Evolutionary conservation across 805 yeast genomes (phyloP).

Genomic region (Lachancea fermentati): DNA sequence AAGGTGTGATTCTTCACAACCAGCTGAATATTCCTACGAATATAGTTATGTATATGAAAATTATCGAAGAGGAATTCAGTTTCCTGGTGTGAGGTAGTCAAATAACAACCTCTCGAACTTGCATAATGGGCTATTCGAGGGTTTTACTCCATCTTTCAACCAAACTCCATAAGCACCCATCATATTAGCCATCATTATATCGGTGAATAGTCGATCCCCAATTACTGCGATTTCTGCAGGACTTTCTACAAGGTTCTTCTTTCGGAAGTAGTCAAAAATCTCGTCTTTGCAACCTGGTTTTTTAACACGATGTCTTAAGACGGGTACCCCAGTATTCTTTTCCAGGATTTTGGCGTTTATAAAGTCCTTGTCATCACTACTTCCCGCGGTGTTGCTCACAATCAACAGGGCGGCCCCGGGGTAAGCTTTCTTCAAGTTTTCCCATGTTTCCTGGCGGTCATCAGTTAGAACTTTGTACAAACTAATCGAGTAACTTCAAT

Average conservation of each 20-base stretch:
- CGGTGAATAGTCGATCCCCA: constrained; percentile 91
- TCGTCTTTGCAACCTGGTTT: constrained; percentile 79
- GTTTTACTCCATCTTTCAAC: constrained; percentile 68
- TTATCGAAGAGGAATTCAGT: no score
- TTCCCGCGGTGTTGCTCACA: constrained; percentile 92
- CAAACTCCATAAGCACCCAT: constrained; percentile 87
- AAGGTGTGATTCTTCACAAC: no score
- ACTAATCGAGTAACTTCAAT: no score
- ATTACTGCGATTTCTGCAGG: constrained; percentile 73
- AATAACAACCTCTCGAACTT: constrained; percentile 6
- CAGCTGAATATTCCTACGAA: no score
- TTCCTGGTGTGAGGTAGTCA: constrained; percentile 5
- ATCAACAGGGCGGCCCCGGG: constrained; percentile 63
- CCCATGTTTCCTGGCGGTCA: constrained; percentile 42
- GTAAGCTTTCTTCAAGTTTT: constrained; percentile 44
- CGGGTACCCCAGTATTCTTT: constrained; percentile 57
- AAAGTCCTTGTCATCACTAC: constrained; percentile 60
- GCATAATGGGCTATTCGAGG: constrained; percentile 4
- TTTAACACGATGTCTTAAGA: constrained; percentile 65
- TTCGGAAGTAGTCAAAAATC: constrained; percentile 52
- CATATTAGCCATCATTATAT: constrained; percentile 86
- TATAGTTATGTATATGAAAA: no score
- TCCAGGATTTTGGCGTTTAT: constrained; percentile 61
- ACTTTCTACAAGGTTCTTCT: constrained; percentile 38
- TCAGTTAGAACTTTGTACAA: no score